Percentiles rank a stretch among this genome's conserved stretches.
Conservation (phyloP, 2,329 filamentous ascomycete genomes). For the Diaporthe australafricana region DNA sequence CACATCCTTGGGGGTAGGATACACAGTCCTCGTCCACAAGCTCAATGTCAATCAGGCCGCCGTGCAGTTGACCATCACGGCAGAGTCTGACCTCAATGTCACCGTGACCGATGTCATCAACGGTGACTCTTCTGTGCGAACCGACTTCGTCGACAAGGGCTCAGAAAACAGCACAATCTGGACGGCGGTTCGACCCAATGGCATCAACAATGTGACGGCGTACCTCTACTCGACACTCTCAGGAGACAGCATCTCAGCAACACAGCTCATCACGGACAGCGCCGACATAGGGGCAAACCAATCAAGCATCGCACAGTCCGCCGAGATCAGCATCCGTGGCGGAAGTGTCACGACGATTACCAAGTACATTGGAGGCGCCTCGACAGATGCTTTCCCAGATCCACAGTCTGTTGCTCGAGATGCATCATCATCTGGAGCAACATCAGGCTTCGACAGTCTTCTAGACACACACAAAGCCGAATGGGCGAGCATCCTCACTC, state of each 20-base stretch:
- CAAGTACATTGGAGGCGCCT: slow-evolving; percentile 77
- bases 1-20: slow-evolving; percentile 67
- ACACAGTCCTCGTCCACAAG: slow-evolving; percentile 75
- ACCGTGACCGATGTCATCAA: slow-evolving; percentile 76
- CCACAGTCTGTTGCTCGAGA: slow-evolving; percentile 65
- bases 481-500: slow-evolving; percentile 71
- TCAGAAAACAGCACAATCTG: slow-evolving; percentile 64
- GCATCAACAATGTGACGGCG: slow-evolving; percentile 71
- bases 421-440: slow-evolving; percentile 60
- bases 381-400: slow-evolving; percentile 73
- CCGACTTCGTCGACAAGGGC: slow-evolving; percentile 67
- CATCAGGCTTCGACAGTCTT: slow-evolving; percentile 65
- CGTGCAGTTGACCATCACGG: slow-evolving; percentile 68
- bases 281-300: slow-evolving; percentile 65
- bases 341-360: slow-evolving; percentile 66
- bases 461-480: slow-evolving; percentile 68
- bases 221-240: slow-evolving; percentile 58
- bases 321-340: slow-evolving; percentile 62
- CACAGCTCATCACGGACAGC: slow-evolving; percentile 55
- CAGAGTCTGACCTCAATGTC: slow-evolving; percentile 63
- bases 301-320: slow-evolving; percentile 74
- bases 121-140: slow-evolving; percentile 74
- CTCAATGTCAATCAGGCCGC: slow-evolving; percentile 65
- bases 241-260: slow-evolving; percentile 54
- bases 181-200: slow-evolving; percentile 72